Evolutionary conservation across 371 early-diverging fungal species (phyloP), one percentile per base, ranked within the genome.

Genomic region (Mucor indicus): DNA sequence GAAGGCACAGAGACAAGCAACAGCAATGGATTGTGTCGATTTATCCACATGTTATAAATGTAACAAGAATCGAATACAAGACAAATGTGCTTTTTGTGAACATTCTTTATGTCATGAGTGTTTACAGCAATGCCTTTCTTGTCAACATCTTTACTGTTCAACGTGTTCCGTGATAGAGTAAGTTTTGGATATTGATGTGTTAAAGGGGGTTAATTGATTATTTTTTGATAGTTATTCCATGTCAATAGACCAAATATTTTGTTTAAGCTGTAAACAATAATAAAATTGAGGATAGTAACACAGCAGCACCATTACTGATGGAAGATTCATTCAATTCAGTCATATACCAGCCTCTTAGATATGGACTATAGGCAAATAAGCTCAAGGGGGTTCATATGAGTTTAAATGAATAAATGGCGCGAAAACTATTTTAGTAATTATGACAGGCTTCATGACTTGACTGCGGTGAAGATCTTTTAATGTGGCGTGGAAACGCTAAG

Each of bases 151-250:
- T 7, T 53, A 53, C 21, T 59, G 60, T 10, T 37, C 41, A 12
- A 31, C 49, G 0, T 59, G 60, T 36, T 59, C 50, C 4, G 30
- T 37, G 13, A 44, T 59, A 12, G 54, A 59, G 60, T 59, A 53
- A 44, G 44, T 10, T 0, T 32, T 3, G 6, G 30, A 12, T 29
- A 8, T 29, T 29, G 6, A 33, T 9, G 15, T 19, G n/a, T 15
- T 33, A 22, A 30, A 31, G n/a, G 4, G 5, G 20, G 4, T 21
- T 13, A 33, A 13, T 33, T 15, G 11, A 32, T 16, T 44, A 15
- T 24, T 46, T 47, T 41, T 19, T 11, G 11, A 13, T 47, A 57
- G 58, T 29, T 57, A 57, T 43, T 57, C 58, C n/a, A 36, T 45
- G 24, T 38, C 58, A 6, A 24, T 24, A n/a, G 43, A 52, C 19